Evolutionary conservation across 371 early-diverging fungal genomes (phyloP), one percentile per base, ranked within the genome.

Genomic region (Haplosporangium sp.): DNA sequence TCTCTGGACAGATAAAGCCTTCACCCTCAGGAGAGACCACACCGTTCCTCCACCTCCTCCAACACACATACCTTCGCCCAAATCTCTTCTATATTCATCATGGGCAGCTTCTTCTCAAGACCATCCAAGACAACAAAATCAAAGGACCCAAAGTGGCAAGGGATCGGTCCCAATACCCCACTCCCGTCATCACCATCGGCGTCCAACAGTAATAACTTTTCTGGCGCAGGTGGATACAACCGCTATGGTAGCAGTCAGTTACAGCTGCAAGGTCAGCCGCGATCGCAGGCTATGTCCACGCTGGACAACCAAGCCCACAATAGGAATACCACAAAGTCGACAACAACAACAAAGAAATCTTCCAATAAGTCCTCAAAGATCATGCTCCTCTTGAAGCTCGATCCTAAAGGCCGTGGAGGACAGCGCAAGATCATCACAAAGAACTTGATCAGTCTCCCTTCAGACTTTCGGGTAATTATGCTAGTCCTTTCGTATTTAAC

Each of bases 131-230:
- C 70, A n/a, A 57, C 53, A 29, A 76, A 63, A 56, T 47, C 79
- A 52, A 72, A 62, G 54, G 79, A 77, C 46, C 79, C 79, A 20
- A 67, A 60, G 52, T 77, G 79, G 79, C 79, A 77, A 47, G 79
- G 79, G 9, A 68, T 77, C n/a, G 79, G 79, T 20, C 77, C 77
- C 38, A 72, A 77, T 56, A 77, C 79, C 13, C 79, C 79, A 21
- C 60, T 68, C 38, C 69, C 72, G 13, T 23, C 63, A 8, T 21
- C 68, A 13, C 53, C 53, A 5, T 55, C 59, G 18, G 42, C 48
- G 11, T 46, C n/a, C 40, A 58, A 47, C 54, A 60, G 43, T 51
- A 47, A 42, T 51, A 69, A 45, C 41, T 60, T 40, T n/a, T 21
- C 56, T 4, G 43, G 57, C 8, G 40, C 45, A 59, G 4, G 29